Conservation (phyloP, 2,329 filamentous ascomycete species). For the Paraphoma chrysanthemicola region DNA sequence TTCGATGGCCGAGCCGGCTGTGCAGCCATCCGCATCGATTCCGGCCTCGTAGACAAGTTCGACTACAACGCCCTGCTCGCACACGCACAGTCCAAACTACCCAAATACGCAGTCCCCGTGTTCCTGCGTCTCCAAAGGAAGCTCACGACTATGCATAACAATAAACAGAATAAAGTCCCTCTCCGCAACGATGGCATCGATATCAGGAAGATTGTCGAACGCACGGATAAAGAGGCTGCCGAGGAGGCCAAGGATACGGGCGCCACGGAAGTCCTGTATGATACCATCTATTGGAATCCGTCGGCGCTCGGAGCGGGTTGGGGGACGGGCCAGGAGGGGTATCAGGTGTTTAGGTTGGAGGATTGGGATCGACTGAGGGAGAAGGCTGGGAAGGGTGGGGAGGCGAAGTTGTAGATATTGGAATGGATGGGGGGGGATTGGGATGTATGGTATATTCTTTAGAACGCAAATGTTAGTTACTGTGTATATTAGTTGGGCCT, state of each 20-base stretch:
- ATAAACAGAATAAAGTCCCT: slow-evolving; percentile 81
- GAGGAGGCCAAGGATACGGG: slow-evolving; percentile 44
- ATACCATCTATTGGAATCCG: slow-evolving; percentile 61
- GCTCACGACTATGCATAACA: slow-evolving; percentile 72
- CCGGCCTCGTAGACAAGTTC: slow-evolving; percentile 54
- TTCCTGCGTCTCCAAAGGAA: slow-evolving; percentile 70
- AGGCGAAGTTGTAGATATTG: slow-evolving; percentile 23
- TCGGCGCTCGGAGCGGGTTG: slow-evolving; percentile 43
- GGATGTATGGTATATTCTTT: no score
- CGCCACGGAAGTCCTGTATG: slow-evolving; percentile 36
- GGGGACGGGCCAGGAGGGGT: slow-evolving; percentile 51
- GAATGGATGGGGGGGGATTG: background rate
- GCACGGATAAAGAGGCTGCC: slow-evolving; percentile 40
- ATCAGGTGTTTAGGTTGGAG: slow-evolving; percentile 63
- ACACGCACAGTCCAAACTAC: slow-evolving; percentile 66
- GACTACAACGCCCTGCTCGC: slow-evolving; percentile 64
- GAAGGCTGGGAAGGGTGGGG: slow-evolving; percentile 22
- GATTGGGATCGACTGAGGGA: slow-evolving; percentile 65
- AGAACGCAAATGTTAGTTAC: background rate
- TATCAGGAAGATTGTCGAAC: slow-evolving; percentile 55
- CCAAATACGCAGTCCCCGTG: slow-evolving; percentile 76
- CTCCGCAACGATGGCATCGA: slow-evolving; percentile 72
- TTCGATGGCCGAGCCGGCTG: slow-evolving; percentile 61
- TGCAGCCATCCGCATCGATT: slow-evolving; percentile 65
- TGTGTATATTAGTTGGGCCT: no score